Evolutionary conservation across 768 basidiomycete genomes (phyloP).

Genomic region (Russula earlei): DNA sequence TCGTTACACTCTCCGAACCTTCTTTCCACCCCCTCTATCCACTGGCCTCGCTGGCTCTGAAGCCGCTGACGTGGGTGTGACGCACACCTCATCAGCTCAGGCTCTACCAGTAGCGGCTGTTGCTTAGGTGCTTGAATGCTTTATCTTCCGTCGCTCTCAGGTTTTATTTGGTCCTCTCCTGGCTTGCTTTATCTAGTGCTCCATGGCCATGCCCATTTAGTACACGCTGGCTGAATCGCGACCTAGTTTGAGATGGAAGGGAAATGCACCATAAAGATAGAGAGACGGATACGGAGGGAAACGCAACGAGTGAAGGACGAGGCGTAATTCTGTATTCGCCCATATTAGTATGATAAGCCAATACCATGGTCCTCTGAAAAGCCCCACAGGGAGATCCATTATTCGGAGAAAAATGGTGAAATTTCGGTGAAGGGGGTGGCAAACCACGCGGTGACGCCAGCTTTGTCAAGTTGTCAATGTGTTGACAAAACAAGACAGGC

Average conservation of each 20-base stretch:
- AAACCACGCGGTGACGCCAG: background rate
- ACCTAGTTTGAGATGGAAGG: background rate
- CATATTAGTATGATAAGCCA: no score
- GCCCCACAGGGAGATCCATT: no score
- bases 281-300: no score
- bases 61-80: background rate
- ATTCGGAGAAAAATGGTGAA: no score
- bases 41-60: slow-evolving; percentile 14
- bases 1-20: background rate
- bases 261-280: no score
- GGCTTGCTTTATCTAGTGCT: background rate
- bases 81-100: background rate
- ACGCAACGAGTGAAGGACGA: background rate
- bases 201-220: background rate
- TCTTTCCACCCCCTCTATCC: background rate
- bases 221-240: background rate
- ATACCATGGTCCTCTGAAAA: no score
- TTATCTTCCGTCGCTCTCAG: background rate
- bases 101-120: no score
- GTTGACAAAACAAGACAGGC: background rate
- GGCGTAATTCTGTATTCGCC: no score
- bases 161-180: background rate
- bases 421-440: no score
- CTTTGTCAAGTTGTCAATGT: background rate
- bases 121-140: background rate